Evolutionary conservation across 768 basidiomycete species (phyloP), one percentile per base, ranked within the genome.

Genomic region (Auricularia heimuer): DNA sequence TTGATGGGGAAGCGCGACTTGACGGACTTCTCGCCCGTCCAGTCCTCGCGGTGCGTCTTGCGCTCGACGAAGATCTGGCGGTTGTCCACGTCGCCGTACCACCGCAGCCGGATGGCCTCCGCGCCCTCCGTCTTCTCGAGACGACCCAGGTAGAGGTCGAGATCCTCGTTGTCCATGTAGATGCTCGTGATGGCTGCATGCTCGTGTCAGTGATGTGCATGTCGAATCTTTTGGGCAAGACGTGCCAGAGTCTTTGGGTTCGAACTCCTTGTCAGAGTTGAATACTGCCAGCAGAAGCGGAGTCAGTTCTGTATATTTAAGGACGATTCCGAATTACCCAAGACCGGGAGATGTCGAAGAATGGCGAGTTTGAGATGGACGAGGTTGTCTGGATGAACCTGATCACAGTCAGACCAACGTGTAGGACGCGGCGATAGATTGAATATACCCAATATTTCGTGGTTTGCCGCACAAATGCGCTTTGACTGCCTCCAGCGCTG

Each of bases 91-190:
- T 93, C 94, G 11, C 97, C 97, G 72, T 99, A 99, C 97, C 97
- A 98, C 42, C 97, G 85, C 66, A 99, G 78, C 58, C 97, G 92
- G 65, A 99, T 83, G 16, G 97, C 97, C 75, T 99, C 94, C 2
- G 97, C 97, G 3, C 97, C 97, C 77, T 98, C 97, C 0, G 94
- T 97, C 82, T 99, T 99, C 76, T 99, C 97, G 45, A 98, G 79
- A 29, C 97, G 87, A 54, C 97, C 97, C 12, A 99, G 87, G 71
- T 99, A 99, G 4, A 99, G 81, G 64, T 98, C 96, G 44, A 98
- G 83, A 47, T 95, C 88, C 72, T 96, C 91, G 70, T 97, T 94
- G 72, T 98, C 96, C 68, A 94, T 96, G 77, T 98, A 99, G 67
- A 98, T 92, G 1, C 94, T 97, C 0, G 96, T 94, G 70, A 99